Conservation (phyloP, 371 early-diverging fungal genomes). For the Circinella umbellata region DNA sequence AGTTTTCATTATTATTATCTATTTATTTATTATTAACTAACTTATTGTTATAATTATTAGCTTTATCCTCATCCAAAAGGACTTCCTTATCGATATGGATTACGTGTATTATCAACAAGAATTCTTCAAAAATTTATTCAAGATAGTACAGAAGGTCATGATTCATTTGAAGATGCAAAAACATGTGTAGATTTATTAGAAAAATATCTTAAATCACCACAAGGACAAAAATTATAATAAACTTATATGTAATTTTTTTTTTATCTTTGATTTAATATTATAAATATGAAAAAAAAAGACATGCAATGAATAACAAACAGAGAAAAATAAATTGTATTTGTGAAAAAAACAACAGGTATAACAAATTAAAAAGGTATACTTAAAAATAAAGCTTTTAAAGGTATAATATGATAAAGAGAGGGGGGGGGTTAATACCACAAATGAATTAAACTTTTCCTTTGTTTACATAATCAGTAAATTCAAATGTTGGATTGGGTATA, state of each 20-base stretch:
- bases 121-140: slow-evolving; percentile 54
- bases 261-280: not conserved
- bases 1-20: slow-evolving; percentile 11
- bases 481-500: slow-evolving; percentile 44
- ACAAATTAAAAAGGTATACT: too few species aligned
- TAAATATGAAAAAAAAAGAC: not conserved
- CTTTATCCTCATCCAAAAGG: slow-evolving; percentile 52
- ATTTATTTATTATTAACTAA: not conserved
- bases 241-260: too few species aligned
- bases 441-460: slow-evolving; percentile 12
- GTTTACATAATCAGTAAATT: slow-evolving; percentile 38
- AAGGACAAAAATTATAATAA: slow-evolving; percentile 1
- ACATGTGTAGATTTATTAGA: slow-evolving; percentile 55
- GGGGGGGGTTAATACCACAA: too few species aligned
- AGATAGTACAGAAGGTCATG: slow-evolving; percentile 58
- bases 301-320: too few species aligned
- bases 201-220: slow-evolving; percentile 5
- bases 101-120: slow-evolving; percentile 35
- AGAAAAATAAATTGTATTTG: too few species aligned
- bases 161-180: slow-evolving; percentile 63
- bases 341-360: too few species aligned
- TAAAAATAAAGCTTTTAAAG: too few species aligned
- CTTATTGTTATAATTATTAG: slow-evolving; percentile 16
- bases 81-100: slow-evolving; percentile 46
- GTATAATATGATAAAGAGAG: too few species aligned